phyloP scores from a whole-genome alignment of 2,329 filamentous ascomycete species.

The Colletotrichum tanaceti region DNA sequence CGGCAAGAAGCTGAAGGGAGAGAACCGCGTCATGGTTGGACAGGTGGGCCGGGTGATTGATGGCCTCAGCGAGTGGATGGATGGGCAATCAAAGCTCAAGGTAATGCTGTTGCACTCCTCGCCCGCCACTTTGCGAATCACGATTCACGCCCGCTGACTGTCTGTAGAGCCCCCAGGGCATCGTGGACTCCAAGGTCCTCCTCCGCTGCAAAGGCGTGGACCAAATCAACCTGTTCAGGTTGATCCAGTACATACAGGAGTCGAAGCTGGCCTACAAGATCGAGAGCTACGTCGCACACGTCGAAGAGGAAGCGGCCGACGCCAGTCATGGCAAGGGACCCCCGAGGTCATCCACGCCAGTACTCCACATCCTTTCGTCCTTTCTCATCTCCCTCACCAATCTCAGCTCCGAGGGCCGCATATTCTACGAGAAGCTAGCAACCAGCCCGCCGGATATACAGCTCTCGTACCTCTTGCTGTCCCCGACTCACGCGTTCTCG shows the following conservation, averaged over 20 bases:
- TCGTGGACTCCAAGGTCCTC: constrained; percentile 77
- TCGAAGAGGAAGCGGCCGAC: constrained; percentile 61
- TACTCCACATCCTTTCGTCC: constrained; percentile 66
- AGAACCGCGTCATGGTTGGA: constrained; percentile 90
- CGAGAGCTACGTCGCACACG: constrained; percentile 82
- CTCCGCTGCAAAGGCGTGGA: constrained; percentile 89
- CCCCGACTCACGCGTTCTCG: constrained; percentile 90
- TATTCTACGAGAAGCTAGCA: constrained; percentile 68
- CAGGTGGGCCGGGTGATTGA: constrained; percentile 87
- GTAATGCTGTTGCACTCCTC: constrained; percentile 48
- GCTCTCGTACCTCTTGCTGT: constrained; percentile 88
- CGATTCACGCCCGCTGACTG: background rate
- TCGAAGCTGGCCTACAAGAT: constrained; percentile 96
- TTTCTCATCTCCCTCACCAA: constrained; percentile 89
- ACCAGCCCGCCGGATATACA: constrained; percentile 59
- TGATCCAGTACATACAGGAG: constrained; percentile 87
- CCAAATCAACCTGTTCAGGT: constrained; percentile 92
- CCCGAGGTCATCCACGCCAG: constrained; percentile 58
- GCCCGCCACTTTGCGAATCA: no score
- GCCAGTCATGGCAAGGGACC: constrained; percentile 42
- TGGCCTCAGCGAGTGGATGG: constrained; percentile 78
- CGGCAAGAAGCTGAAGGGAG: constrained; percentile 87
- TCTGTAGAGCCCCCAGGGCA: constrained; percentile 67
- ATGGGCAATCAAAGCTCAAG: constrained; percentile 61
- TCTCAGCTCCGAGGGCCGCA: constrained; percentile 76